Percentiles rank a stretch among this genome's conserved stretches.
Evolutionary conservation across 2,329 filamentous ascomycete genomes (phyloP).

Genomic region (Esteya vermicola): DNA sequence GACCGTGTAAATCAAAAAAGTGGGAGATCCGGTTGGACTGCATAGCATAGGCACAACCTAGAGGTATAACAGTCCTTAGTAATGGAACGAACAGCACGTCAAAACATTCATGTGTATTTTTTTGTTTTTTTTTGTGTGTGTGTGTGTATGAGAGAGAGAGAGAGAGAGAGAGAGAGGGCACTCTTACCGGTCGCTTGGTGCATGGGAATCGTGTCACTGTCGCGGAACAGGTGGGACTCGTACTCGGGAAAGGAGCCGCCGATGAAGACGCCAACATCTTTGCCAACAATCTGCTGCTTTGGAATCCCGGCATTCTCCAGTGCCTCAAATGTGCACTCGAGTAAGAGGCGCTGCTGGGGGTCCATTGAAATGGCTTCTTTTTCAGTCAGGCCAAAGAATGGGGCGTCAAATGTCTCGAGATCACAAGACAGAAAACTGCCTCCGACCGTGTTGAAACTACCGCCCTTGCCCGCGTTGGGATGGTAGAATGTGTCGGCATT

Average conservation of each 20-base stretch:
- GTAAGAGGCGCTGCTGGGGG: conserved; percentile 36
- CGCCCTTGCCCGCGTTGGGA: conserved; percentile 23
- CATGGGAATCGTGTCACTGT: conserved; percentile 20
- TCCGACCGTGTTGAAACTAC: conserved; percentile 22
- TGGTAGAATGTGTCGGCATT: conserved; percentile 23
- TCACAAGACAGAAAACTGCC: conserved; percentile 31
- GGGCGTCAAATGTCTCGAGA: conserved; percentile 32
- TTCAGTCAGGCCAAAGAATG: conserved; percentile 34
- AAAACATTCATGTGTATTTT: too few species aligned
- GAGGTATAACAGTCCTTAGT: conserved; percentile 9
- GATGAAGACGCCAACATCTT: conserved; percentile 34
- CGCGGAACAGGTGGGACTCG: conserved; percentile 28
- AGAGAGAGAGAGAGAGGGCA: too few species aligned
- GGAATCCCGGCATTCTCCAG: conserved; percentile 37
- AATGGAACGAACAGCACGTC: too few species aligned
- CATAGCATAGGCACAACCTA: conserved; percentile 16
- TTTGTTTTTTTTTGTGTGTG: too few species aligned
- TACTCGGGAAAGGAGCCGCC: conserved; percentile 29
- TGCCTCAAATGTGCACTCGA: conserved; percentile 40
- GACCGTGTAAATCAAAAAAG: conserved; percentile 20
- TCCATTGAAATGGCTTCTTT: conserved; percentile 37
- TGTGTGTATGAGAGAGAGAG: too few species aligned
- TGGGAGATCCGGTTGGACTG: conserved; percentile 21
- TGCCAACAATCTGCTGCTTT: conserved; percentile 29
- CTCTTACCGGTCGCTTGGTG: conserved; percentile 4